Evolutionary conservation across 768 basidiomycete species (phyloP).

Genomic region (Russula earlei): DNA sequence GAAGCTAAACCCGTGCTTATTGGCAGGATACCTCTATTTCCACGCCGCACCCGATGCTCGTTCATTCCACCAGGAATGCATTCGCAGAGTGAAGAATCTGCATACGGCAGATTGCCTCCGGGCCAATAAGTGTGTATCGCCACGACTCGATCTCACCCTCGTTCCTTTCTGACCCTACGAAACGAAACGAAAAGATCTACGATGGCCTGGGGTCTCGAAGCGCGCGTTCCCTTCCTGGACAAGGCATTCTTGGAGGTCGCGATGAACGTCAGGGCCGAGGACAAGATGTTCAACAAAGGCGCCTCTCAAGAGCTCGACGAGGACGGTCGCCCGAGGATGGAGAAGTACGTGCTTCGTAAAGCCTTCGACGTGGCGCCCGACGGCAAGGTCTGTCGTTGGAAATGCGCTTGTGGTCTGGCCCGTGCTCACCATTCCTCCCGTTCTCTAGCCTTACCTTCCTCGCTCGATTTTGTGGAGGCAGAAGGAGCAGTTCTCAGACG

Average conservation of each 20-base stretch:
- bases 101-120: constrained; percentile 96
- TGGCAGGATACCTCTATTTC: constrained; percentile 93
- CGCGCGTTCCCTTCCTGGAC: constrained; percentile 97
- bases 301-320: constrained; percentile 58
- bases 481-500: constrained; percentile 99
- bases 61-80: constrained; percentile 92
- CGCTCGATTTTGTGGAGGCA: constrained; percentile 94
- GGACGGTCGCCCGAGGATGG: constrained; percentile 88
- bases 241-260: constrained; percentile 90
- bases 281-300: constrained; percentile 89
- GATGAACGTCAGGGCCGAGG: constrained; percentile 80
- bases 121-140: constrained; percentile 77
- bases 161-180: not conserved
- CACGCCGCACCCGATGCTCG: constrained; percentile 86
- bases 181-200: constrained; percentile 67
- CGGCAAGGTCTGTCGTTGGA: constrained; percentile 43
- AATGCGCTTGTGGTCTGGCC: not conserved
- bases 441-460: constrained; percentile 79
- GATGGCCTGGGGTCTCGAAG: constrained; percentile 99
- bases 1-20: not conserved
- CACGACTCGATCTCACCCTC: not conserved
- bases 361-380: constrained; percentile 85
- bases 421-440: not conserved
- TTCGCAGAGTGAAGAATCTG: constrained; percentile 92
- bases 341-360: constrained; percentile 97